Conservation (phyloP, 768 basidiomycete species). For the Grammothele lineata region DNA sequence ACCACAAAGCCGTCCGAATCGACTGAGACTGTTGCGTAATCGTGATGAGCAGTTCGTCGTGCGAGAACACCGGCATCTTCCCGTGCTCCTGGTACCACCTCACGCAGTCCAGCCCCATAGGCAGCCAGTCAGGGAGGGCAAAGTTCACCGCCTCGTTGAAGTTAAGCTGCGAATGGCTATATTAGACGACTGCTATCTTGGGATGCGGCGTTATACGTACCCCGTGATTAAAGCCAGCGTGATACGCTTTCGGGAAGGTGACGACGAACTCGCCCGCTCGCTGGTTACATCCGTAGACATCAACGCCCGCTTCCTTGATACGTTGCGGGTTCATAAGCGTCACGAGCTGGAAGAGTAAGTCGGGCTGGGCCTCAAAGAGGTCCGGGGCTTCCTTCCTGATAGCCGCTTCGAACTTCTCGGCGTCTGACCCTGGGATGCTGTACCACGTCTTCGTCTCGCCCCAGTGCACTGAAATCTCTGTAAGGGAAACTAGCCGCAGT, state of each 20-base stretch:
- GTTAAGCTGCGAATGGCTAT: slow-evolving; percentile 60
- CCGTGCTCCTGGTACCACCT: slow-evolving; percentile 84
- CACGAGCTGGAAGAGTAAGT: slow-evolving; percentile 94
- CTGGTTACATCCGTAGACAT: slow-evolving; percentile 93
- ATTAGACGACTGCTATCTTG: background rate
- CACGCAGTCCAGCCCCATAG: slow-evolving; percentile 83
- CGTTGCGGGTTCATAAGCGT: slow-evolving; percentile 95
- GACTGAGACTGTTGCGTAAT: slow-evolving; percentile 93
- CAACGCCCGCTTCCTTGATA: slow-evolving; percentile 82
- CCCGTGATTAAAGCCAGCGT: slow-evolving; percentile 97
- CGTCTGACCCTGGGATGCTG: slow-evolving; percentile 93
- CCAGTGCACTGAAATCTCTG: slow-evolving; percentile 76
- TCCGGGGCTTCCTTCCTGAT: slow-evolving; percentile 95
- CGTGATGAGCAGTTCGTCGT: slow-evolving; percentile 95
- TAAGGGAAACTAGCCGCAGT: slow-evolving; percentile 6
- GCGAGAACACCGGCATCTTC: slow-evolving; percentile 96
- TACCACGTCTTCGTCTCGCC: slow-evolving; percentile 99
- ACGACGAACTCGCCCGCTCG: slow-evolving; percentile 96
- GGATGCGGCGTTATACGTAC: slow-evolving; percentile 51
- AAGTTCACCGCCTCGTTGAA: slow-evolving; percentile 99
- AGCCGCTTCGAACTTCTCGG: slow-evolving; percentile 93
- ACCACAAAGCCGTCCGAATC: slow-evolving; percentile 94
- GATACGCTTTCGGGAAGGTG: slow-evolving; percentile 96
- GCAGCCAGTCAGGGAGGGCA: slow-evolving; percentile 92
- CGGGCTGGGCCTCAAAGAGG: slow-evolving; percentile 95